These are phyloP conservation scores for Boletus rubroflammeus DNA, from an alignment of 768 basidiomycete genomes.

Conservation along the genomic window DNA sequence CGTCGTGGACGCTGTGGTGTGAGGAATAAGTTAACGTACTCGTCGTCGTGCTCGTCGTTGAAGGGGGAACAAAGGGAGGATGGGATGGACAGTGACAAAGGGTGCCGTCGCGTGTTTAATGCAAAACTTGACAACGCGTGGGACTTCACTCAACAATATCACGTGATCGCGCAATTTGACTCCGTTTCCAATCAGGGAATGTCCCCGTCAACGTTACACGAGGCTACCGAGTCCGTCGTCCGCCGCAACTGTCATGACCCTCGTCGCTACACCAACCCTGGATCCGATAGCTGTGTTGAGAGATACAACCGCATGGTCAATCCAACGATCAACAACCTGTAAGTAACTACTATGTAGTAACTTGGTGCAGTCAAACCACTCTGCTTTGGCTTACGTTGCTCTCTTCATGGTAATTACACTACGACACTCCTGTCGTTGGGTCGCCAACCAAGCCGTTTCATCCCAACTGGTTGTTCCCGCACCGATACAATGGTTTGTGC, in stretches of 20 bases:
- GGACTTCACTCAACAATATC: conserved; percentile 33
- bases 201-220: conserved; percentile 33
- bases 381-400: not conserved
- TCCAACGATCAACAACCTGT: not conserved
- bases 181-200: conserved; percentile 13
- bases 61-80: conserved; percentile 17
- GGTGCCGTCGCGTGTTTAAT: conserved; percentile 29
- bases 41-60: conserved; percentile 23
- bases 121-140: conserved; percentile 24
- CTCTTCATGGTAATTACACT: not conserved
- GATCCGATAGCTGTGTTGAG: not conserved
- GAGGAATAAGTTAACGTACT: conserved; percentile 16
- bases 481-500: not conserved
- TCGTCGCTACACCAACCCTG: conserved; percentile 5
- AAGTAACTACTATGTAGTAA: too few species aligned
- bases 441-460: not conserved
- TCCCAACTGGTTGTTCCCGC: not conserved
- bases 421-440: not conserved
- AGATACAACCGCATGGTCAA: not conserved
- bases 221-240: conserved; percentile 24
- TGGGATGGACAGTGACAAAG: conserved; percentile 7
- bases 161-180: conserved; percentile 30
- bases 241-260: not conserved
- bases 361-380: not conserved
- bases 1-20: conserved; percentile 7